These are phyloP conservation scores for Excoecaria agallocha DNA, from an alignment of 345 rosid genomes.

Conservation along the genomic window DNA sequence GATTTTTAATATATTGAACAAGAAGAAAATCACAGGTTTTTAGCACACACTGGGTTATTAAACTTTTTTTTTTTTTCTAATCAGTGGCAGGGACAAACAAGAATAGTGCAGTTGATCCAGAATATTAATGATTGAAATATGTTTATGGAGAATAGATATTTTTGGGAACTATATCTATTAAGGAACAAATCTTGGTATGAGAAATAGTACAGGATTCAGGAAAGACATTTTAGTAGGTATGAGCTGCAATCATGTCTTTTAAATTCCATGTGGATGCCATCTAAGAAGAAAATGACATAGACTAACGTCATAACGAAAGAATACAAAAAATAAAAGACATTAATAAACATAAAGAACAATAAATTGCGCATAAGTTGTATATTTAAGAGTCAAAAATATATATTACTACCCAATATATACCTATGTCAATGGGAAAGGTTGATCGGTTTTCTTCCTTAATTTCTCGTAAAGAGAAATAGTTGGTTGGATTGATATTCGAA, in stretches of 20 bases:
- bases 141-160: background rate
- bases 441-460: background rate
- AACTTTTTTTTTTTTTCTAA: no score
- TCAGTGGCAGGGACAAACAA: no score
- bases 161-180: background rate
- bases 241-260: background rate
- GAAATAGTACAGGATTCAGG: background rate
- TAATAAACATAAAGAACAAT: background rate
- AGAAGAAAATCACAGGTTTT: no score
- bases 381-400: no score
- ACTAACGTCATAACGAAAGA: background rate
- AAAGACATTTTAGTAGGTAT: background rate
- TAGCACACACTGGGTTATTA: no score
- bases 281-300: conserved; percentile 11
- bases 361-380: no score
- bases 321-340: background rate
- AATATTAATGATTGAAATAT: background rate
- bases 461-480: background rate
- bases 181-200: background rate
- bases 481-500: background rate
- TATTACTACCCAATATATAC: background rate
- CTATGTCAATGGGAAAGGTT: background rate
- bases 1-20: no score
- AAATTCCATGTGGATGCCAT: background rate
- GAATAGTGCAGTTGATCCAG: no score